Conservation (phyloP, 192 early-diverging fungal genomes). For the Backusella westeae region DNA sequence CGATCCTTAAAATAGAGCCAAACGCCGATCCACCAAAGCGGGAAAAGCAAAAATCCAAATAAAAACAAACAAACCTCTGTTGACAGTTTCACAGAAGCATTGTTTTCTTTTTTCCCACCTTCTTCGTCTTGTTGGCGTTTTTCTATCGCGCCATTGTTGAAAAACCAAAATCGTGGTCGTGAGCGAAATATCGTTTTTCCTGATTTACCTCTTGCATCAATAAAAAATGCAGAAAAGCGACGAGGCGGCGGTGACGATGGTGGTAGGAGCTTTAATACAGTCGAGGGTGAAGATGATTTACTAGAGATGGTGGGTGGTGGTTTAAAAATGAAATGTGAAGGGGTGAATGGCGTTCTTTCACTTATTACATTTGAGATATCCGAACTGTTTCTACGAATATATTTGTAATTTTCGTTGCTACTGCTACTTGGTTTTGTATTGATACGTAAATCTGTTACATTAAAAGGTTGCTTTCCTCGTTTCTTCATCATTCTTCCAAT, state of each 20-base stretch:
- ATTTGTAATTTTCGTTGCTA: background rate
- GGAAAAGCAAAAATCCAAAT: slow-evolving; percentile 11
- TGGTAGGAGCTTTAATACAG: background rate
- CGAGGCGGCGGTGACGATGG: background rate
- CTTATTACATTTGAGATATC: background rate
- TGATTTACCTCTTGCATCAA: slow-evolving; percentile 1
- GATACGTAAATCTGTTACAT: background rate
- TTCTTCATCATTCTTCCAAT: slow-evolving; percentile 2
- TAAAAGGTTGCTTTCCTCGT: background rate
- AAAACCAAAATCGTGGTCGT: background rate
- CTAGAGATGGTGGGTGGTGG: slow-evolving; percentile 11
- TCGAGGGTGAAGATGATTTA: background rate
- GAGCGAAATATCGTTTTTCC: background rate
- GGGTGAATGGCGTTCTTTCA: background rate
- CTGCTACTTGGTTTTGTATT: background rate
- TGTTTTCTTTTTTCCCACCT: background rate
- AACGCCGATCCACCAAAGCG: slow-evolving; percentile 9
- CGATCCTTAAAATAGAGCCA: background rate
- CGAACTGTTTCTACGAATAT: background rate
- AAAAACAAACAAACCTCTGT: slow-evolving; percentile 4
- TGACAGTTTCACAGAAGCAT: background rate
- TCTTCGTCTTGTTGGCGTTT: background rate
- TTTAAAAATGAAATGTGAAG: background rate
- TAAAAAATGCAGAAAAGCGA: slow-evolving; percentile 3
- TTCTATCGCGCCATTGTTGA: background rate